Evolutionary conservation across 352 stramenopile species (phyloP).

Genomic region (Blastocystis hominis): DNA sequence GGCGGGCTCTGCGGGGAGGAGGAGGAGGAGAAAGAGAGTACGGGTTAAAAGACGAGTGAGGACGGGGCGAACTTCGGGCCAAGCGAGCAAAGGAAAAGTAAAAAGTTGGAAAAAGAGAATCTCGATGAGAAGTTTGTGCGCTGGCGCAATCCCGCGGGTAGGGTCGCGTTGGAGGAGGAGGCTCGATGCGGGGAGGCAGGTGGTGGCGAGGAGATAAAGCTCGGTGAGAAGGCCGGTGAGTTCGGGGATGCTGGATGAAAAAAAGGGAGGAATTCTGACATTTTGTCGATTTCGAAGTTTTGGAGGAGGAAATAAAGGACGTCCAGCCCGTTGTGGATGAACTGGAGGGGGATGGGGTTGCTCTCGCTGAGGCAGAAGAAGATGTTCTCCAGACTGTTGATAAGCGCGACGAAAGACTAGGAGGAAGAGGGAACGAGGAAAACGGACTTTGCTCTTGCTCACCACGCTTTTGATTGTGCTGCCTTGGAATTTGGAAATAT

Average conservation of each 20-base stretch:
- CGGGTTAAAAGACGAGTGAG: background rate
- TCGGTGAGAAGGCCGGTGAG: background rate
- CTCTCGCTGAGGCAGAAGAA: constrained; percentile 10
- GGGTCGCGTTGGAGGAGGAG: background rate
- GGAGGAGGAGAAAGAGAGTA: background rate
- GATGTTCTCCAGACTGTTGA: constrained; percentile 8
- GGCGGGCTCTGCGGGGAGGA: background rate
- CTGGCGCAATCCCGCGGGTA: background rate
- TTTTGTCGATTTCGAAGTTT: background rate
- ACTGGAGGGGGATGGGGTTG: constrained; percentile 8
- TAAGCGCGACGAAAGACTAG: background rate
- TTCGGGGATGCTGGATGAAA: background rate
- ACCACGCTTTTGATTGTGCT: too few species aligned
- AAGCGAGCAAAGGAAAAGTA: constrained; percentile 15
- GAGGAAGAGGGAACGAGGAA: too few species aligned
- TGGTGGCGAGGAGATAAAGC: background rate
- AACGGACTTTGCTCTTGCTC: too few species aligned
- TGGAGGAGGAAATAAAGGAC: background rate
- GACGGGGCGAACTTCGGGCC: background rate
- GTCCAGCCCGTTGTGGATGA: constrained; percentile 30
- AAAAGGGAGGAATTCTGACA: background rate
- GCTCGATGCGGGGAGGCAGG: constrained; percentile 7
- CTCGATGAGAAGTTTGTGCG: constrained; percentile 10
- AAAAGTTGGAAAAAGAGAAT: constrained; percentile 41
- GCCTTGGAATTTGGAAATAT: too few species aligned